Evolutionary conservation across 768 basidiomycete genomes (phyloP).

Genomic region (Suillus lakei): DNA sequence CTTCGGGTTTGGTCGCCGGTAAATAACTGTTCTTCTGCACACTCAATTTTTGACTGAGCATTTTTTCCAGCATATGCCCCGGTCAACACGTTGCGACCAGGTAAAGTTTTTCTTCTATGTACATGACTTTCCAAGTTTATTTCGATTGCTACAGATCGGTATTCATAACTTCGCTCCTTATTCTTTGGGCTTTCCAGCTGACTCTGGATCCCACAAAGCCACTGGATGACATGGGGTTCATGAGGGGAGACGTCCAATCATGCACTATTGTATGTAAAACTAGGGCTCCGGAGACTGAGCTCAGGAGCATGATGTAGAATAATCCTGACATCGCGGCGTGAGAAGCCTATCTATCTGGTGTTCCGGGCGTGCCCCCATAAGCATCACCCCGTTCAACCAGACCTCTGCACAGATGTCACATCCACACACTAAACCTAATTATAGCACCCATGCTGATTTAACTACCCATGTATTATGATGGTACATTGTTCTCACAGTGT

Average conservation of each 20-base stretch:
- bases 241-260: background rate
- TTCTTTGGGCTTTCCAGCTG: background rate
- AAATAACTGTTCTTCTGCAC: background rate
- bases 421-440: too few species aligned
- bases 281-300: background rate
- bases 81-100: background rate
- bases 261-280: background rate
- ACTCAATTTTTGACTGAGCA: background rate
- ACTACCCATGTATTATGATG: too few species aligned
- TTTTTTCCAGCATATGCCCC: background rate
- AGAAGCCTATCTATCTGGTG: too few species aligned
- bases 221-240: background rate
- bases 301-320: background rate
- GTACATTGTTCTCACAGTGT: too few species aligned
- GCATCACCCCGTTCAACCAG: too few species aligned
- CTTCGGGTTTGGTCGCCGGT: slow-evolving; percentile 2
- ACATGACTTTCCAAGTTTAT: background rate
- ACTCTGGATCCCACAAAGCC: background rate
- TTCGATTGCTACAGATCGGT: background rate
- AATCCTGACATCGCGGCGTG: background rate
- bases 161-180: background rate
- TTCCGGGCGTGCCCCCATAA: too few species aligned
- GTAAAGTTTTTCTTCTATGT: background rate
- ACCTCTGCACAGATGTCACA: too few species aligned
- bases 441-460: too few species aligned